Percentiles rank a stretch among this genome's conserved stretches.
Conservation (phyloP, 306 rosid genomes). For the Prunus fruticosa region DNA sequence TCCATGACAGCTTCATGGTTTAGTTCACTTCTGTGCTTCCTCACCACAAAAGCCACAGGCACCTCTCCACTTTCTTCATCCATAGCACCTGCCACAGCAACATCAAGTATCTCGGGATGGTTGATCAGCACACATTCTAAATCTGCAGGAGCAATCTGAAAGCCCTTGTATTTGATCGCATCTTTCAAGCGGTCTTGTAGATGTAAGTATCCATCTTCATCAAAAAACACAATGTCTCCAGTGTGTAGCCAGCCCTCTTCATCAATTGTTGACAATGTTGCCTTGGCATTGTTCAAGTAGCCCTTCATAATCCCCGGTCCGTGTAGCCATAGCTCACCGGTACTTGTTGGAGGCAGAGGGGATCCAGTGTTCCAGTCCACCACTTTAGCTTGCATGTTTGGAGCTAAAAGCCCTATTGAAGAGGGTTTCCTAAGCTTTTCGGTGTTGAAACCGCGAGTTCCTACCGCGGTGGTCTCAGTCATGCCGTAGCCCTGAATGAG, state of each 20-base stretch:
- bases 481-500: slow-evolving; percentile 96
- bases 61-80: slow-evolving; percentile 73
- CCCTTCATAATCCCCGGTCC: slow-evolving; percentile 83
- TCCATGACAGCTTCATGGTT: slow-evolving; percentile 46
- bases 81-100: slow-evolving; percentile 36
- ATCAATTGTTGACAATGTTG: slow-evolving; percentile 61
- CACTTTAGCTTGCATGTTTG: slow-evolving; percentile 84
- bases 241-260: slow-evolving; percentile 75
- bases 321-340: slow-evolving; percentile 83
- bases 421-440: slow-evolving; percentile 46
- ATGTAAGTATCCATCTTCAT: slow-evolving; percentile 62
- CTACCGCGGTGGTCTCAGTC: slow-evolving; percentile 87
- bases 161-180: slow-evolving; percentile 88
- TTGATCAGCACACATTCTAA: slow-evolving; percentile 45
- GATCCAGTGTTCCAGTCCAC: slow-evolving; percentile 59
- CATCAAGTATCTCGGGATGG: slow-evolving; percentile 47
- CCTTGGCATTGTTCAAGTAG: slow-evolving; percentile 69
- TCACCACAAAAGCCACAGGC: slow-evolving; percentile 83
- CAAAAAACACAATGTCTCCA: slow-evolving; percentile 74
- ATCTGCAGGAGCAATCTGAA: slow-evolving; percentile 65
- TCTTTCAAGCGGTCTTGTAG: slow-evolving; percentile 82
- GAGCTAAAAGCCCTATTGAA: slow-evolving; percentile 84
- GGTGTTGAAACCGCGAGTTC: slow-evolving; percentile 82
- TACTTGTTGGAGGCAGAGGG: slow-evolving; percentile 63
- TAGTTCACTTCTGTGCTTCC: slow-evolving; percentile 53